These are phyloP conservation scores for Nemophila menziesii DNA, from an alignment of 257 asterid genomes.

Conservation along the genomic window DNA sequence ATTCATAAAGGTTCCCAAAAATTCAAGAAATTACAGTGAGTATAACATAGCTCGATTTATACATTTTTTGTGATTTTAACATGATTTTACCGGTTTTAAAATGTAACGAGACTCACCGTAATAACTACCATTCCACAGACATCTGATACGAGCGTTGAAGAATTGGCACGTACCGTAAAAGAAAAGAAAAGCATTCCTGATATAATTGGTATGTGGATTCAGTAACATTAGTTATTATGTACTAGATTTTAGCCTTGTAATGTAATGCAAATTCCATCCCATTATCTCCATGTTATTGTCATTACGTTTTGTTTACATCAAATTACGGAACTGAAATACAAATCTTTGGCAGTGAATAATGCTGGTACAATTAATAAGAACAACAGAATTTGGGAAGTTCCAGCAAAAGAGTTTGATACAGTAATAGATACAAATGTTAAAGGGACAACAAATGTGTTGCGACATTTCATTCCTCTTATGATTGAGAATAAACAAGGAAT, in stretches of 20 bases:
- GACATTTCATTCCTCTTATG: slow-evolving; percentile 88
- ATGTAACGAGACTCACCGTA: neutral
- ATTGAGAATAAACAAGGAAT: slow-evolving; percentile 74
- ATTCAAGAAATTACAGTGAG: neutral
- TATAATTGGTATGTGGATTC: slow-evolving; percentile 46
- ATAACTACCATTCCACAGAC: slow-evolving; percentile 24
- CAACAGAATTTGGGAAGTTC: slow-evolving; percentile 89
- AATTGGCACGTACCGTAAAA: slow-evolving; percentile 50
- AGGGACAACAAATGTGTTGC: slow-evolving; percentile 71
- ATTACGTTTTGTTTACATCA: neutral
- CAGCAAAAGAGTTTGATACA: slow-evolving; percentile 67
- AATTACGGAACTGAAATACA: neutral
- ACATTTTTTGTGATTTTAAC: no score
- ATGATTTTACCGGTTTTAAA: no score
- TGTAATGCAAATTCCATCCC: neutral
- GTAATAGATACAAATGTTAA: slow-evolving; percentile 83
- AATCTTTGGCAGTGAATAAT: slow-evolving; percentile 56
- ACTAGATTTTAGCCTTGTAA: neutral
- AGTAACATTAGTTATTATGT: neutral
- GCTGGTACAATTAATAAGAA: slow-evolving; percentile 92
- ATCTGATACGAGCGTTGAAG: slow-evolving; percentile 64
- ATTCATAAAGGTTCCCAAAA: no score
- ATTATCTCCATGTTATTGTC: no score
- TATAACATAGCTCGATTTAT: no score
- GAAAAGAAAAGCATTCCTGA: slow-evolving; percentile 82